A percentile compares a stretch with the other conserved stretches of the same genome.
Evolutionary conservation across 331 rosid genomes (phyloP).

Genomic region (Rosa hybrid): DNA sequence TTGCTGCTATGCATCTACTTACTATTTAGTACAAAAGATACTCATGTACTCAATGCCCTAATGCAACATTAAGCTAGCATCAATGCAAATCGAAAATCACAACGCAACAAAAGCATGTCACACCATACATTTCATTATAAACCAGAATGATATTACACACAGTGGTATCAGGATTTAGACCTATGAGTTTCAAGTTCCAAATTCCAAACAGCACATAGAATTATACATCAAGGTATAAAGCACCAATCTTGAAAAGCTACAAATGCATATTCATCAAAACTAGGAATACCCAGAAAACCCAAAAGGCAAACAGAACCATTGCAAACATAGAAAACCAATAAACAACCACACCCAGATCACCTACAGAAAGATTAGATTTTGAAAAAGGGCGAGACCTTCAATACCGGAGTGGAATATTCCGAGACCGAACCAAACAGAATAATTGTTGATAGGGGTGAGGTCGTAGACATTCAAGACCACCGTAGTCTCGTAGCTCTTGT

Average conservation of each 20-base stretch:
- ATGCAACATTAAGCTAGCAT: background rate
- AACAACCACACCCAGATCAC: slow-evolving; percentile 23
- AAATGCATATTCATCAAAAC: background rate
- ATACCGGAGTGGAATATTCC: slow-evolving; percentile 95
- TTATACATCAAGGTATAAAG: background rate
- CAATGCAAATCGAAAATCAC: background rate
- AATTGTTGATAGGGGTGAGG: slow-evolving; percentile 83
- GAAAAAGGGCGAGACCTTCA: slow-evolving; percentile 54
- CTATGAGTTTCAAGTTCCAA: background rate
- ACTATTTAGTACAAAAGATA: background rate
- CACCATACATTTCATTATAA: background rate
- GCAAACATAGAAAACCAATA: slow-evolving; percentile 5
- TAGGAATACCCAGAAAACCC: background rate
- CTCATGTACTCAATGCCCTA: background rate
- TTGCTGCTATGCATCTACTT: background rate
- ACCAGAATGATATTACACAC: background rate
- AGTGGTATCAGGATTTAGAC: background rate
- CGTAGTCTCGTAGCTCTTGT: slow-evolving; percentile 23
- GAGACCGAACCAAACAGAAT: slow-evolving; percentile 78
- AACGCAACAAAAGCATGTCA: background rate
- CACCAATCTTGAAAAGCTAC: background rate
- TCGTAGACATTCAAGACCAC: slow-evolving; percentile 84
- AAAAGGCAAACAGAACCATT: background rate
- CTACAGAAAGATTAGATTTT: background rate
- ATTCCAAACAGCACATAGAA: background rate